These are phyloP conservation scores for Daldinia sp. DNA, from an alignment of 2,329 filamentous ascomycete genomes.

Conservation along the genomic window DNA sequence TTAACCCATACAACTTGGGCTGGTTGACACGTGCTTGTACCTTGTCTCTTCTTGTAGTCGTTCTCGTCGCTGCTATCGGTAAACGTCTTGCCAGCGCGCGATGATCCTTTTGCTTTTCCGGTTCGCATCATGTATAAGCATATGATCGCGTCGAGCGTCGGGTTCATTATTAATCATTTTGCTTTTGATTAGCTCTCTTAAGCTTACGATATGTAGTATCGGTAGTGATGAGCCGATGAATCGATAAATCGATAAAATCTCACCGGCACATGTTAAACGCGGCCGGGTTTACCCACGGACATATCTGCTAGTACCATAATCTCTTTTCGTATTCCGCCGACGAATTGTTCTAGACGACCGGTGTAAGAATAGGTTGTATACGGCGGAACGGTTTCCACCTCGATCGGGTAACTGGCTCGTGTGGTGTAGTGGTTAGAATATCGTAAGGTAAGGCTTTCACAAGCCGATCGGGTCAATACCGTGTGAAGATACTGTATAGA, in stretches of 20 bases:
- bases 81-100: slow-evolving; percentile 1
- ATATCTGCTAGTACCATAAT: not conserved
- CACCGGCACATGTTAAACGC: slow-evolving; percentile 3
- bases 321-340: slow-evolving; percentile 1
- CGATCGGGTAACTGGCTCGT: slow-evolving; percentile 30
- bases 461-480: slow-evolving; percentile 25
- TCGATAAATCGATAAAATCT: not conserved
- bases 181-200: slow-evolving; percentile 1
- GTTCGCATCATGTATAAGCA: slow-evolving; percentile 16
- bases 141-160: slow-evolving; percentile 21
- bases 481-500: slow-evolving; percentile 26
- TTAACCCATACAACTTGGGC: slow-evolving; percentile 24
- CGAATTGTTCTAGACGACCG: slow-evolving; percentile 1
- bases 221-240: not conserved
- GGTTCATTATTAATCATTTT: no score
- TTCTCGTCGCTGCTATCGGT: no score
- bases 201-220: not conserved
- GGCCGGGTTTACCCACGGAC: slow-evolving; percentile 2
- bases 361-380: not conserved
- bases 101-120: slow-evolving; percentile 27
- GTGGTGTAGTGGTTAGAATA: slow-evolving; percentile 2
- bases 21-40: slow-evolving; percentile 44
- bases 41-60: slow-evolving; percentile 10
- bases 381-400: slow-evolving; percentile 6
- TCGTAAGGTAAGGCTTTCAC: slow-evolving; percentile 28